Percentiles rank a stretch among this genome's conserved stretches.
These are phyloP conservation scores for Suhomyces vadensis DNA, from an alignment of 805 yeast species.

Conservation along the genomic window DNA sequence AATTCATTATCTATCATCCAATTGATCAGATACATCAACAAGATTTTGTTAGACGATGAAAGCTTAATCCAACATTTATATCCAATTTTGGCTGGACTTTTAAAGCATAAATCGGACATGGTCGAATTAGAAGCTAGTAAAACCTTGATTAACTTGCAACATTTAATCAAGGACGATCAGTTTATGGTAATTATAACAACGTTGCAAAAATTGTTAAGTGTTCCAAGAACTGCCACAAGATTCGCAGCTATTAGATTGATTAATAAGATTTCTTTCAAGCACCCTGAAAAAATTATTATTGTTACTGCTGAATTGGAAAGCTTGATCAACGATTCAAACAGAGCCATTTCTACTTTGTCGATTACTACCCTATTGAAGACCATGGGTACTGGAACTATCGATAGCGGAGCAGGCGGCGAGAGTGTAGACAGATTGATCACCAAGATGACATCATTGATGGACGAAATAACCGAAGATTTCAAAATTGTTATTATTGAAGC, in stretches of 20 bases:
- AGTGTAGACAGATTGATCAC: slow-evolving; percentile 83
- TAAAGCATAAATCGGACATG: slow-evolving; percentile 80
- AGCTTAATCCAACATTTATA: slow-evolving; percentile 58
- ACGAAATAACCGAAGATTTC: slow-evolving; percentile 94
- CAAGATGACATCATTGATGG: slow-evolving; percentile 85
- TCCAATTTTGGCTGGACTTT: slow-evolving; percentile 67
- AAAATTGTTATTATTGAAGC: slow-evolving; percentile 94
- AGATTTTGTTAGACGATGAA: slow-evolving; percentile 71
- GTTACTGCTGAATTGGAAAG: slow-evolving; percentile 86
- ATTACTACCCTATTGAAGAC: slow-evolving; percentile 94
- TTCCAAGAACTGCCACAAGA: slow-evolving; percentile 85
- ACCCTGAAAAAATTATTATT: slow-evolving; percentile 74
- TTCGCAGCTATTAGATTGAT: slow-evolving; percentile 92
- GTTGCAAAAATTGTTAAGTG: slow-evolving; percentile 74
- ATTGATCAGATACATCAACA: slow-evolving; percentile 78
- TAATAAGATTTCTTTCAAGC: slow-evolving; percentile 77
- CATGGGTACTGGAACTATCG: slow-evolving; percentile 66
- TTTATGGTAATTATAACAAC: slow-evolving; percentile 70
- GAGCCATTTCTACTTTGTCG: slow-evolving; percentile 94
- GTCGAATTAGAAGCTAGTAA: slow-evolving; percentile 92
- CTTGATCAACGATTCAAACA: slow-evolving; percentile 82
- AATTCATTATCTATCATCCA: slow-evolving; percentile 84
- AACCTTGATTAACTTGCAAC: slow-evolving; percentile 55
- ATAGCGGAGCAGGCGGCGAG: slow-evolving; percentile 46
- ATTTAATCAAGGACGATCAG: slow-evolving; percentile 60